Conservation (phyloP, 129 eudicot genomes). For the Rutidosis leptorrhynchoides region DNA sequence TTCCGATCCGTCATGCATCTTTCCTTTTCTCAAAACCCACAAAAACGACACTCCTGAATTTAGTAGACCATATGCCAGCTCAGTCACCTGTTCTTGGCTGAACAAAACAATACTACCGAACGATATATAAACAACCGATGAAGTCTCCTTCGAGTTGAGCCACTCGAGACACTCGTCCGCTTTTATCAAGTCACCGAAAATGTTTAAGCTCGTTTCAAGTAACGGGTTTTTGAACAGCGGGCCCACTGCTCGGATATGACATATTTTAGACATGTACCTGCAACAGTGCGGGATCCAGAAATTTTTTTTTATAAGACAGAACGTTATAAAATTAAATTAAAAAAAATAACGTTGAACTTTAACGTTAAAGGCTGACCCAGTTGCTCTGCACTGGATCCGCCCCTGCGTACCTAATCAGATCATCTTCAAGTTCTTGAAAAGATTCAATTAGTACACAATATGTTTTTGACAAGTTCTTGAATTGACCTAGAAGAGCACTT, state of each 20-base stretch:
- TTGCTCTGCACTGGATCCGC: no score
- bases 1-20: not conserved
- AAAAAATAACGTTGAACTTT: no score
- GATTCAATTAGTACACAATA: constrained; percentile 57
- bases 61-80: constrained; percentile 46
- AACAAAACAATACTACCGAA: constrained; percentile 52
- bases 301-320: no score
- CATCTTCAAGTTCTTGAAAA: constrained; percentile 56
- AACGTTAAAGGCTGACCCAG: no score
- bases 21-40: constrained; percentile 43
- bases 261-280: constrained; percentile 33
- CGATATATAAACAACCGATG: constrained; percentile 65
- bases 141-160: constrained; percentile 43
- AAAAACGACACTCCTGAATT: constrained; percentile 47
- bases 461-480: constrained; percentile 41
- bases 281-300: no score
- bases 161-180: constrained; percentile 46
- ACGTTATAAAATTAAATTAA: no score
- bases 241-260: constrained; percentile 56
- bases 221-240: constrained; percentile 43
- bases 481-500: constrained; percentile 45
- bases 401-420: constrained; percentile 33
- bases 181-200: constrained; percentile 41
- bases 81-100: constrained; percentile 51
- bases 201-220: constrained; percentile 17